Evolutionary conservation across 768 basidiomycete genomes (phyloP), one percentile per base, ranked within the genome.

Genomic region (Tephrocybe sp.): DNA sequence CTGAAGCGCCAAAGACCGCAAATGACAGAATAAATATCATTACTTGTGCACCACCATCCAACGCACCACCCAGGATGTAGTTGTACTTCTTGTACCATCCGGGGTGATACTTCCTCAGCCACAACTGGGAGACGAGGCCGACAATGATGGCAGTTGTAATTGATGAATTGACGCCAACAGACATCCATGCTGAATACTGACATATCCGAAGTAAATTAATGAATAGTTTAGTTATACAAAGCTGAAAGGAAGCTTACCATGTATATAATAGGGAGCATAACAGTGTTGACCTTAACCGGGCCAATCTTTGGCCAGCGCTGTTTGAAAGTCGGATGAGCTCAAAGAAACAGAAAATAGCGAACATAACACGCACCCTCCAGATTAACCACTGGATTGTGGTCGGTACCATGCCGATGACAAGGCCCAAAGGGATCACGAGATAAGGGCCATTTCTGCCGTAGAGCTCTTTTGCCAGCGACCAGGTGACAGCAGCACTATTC

Each of bases 11-110:
- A 56, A 80, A 83, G 19, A 84, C 81, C 2, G 82, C 81, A 62
- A 85, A 85, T 0, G 82, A 81, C 4, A 83, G 68, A 34, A 85
- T 70, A 60, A 84, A 82, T 26, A 81, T 73, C 79, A 84, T 83
- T 43, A 83, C 73, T 60, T 85, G 83, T 13, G 80, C 78, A 8
- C 84, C 83, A 22, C 83, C 83, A 58, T 84, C 83, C 32, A 84
- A 67, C 6, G 79, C 85, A 36, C 83, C 87, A 23, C 82, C 83
- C 3, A 87, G 65, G 34, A 85, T 78, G 59, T 84, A 85, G 60
- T 86, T 85, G 63, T 84, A 84, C 58, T 72, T 74, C 59, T 78
- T 76, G 65, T 84, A 88, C 85, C 84, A 89, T 12, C 75, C 74
- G 1, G 86, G 82, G 50, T 82, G 69, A 52, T 77, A 75, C 34